A percentile compares a stretch with the other conserved stretches of the same genome.
phyloP scores from a whole-genome alignment of 2,329 filamentous ascomycete species.

The Ophiocordyceps camponoti-leonardi region DNA sequence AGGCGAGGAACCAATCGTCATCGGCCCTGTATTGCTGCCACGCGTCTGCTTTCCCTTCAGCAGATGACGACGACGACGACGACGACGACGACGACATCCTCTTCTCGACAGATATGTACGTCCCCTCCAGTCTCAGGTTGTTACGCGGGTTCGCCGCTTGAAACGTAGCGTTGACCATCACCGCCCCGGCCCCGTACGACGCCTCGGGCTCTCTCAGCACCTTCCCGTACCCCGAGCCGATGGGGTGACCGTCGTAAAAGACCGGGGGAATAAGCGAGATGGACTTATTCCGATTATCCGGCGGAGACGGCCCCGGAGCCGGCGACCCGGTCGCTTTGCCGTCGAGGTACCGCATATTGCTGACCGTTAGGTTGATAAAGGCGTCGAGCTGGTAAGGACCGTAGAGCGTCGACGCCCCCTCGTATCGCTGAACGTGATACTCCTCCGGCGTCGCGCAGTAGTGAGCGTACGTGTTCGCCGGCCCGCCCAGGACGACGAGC shows the following conservation, averaged over 20 bases:
- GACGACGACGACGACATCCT: too few relatives aligned
- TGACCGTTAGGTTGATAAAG: slow-evolving; percentile 71
- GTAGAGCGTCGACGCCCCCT: slow-evolving; percentile 84
- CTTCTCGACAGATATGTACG: slow-evolving; percentile 61
- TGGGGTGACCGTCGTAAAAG: slow-evolving; percentile 49
- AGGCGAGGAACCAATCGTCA: slow-evolving; percentile 72
- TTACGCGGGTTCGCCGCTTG: slow-evolving; percentile 83
- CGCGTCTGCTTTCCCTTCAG: too few relatives aligned
- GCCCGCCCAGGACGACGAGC: slow-evolving; percentile 67
- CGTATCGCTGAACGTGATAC: slow-evolving; percentile 74
- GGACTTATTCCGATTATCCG: slow-evolving; percentile 60
- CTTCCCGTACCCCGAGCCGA: slow-evolving; percentile 54
- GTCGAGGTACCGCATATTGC: slow-evolving; percentile 26
- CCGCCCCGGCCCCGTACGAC: slow-evolving; percentile 42
- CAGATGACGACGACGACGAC: too few relatives aligned
- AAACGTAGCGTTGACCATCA: slow-evolving; percentile 50
- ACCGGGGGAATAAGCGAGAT: slow-evolving; percentile 72
- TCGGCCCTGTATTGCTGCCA: slow-evolving; percentile 59
- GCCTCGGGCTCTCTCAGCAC: slow-evolving; percentile 36
- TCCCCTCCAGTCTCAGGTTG: slow-evolving; percentile 61
- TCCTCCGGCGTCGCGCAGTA: slow-evolving; percentile 68
- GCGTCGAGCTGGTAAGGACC: slow-evolving; percentile 69
- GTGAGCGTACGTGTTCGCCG: slow-evolving; percentile 80
- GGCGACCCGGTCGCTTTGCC: slow-evolving; percentile 19
- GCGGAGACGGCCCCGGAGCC: slow-evolving; percentile 30